Conservation (phyloP, 164 flowering plant species). For the Warburgia ugandensis region DNA sequence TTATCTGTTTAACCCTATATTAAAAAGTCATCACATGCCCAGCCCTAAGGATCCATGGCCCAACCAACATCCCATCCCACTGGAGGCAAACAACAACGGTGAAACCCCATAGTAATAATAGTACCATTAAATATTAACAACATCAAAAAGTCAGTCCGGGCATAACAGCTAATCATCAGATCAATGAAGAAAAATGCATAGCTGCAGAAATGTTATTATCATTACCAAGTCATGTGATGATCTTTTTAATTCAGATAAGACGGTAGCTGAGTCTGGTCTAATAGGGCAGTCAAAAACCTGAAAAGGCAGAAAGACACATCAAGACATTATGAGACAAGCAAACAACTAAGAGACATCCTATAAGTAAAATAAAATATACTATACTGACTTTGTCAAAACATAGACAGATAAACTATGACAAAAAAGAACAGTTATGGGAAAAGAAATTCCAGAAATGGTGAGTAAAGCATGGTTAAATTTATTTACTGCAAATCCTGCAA, state of each 20-base stretch:
- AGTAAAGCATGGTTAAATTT: neutral
- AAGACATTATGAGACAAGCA: slow-evolving; percentile 1
- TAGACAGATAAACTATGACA: slow-evolving; percentile 5
- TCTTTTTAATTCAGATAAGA: slow-evolving; percentile 67
- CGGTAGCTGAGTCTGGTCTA: slow-evolving; percentile 73
- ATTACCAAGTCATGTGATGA: slow-evolving; percentile 96
- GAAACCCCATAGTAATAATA: too few species aligned
- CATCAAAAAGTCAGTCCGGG: neutral
- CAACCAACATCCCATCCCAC: too few species aligned
- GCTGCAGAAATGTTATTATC: slow-evolving; percentile 1
- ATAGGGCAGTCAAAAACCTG: slow-evolving; percentile 98
- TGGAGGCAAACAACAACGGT: too few species aligned
- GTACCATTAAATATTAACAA: neutral
- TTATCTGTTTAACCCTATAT: neutral
- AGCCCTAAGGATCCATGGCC: neutral
- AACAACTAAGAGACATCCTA: neutral
- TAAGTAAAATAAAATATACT: neutral
- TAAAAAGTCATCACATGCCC: neutral
- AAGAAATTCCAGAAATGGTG: too few species aligned
- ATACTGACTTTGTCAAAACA: too few species aligned
- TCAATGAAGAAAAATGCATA: neutral
- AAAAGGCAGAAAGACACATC: too few species aligned
- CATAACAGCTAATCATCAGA: too few species aligned
- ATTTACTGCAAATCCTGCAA: slow-evolving; percentile 94
- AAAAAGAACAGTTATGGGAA: too few species aligned